Evolutionary conservation across 176 grass and related monocot genomes (phyloP).

Genomic region (Zea luxurians): DNA sequence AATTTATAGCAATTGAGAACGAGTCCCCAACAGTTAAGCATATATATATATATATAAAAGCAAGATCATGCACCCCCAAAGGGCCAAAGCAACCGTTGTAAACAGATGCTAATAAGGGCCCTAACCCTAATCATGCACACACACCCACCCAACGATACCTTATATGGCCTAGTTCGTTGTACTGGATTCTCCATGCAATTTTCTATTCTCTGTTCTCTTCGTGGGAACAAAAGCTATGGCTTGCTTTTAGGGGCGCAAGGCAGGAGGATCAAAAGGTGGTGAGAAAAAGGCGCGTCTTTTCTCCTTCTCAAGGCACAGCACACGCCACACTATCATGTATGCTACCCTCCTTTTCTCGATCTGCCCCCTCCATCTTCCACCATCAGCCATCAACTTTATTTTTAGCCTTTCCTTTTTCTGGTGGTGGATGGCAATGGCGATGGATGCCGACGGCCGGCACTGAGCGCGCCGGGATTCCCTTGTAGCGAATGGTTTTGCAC

Average conservation of each 20-base stretch:
- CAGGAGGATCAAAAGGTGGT: slow-evolving; percentile 21
- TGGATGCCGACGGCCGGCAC: background rate
- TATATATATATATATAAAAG: too few species aligned
- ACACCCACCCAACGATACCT: background rate
- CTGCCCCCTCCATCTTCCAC: slow-evolving; percentile 17
- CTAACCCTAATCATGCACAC: slow-evolving; percentile 2
- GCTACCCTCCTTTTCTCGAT: slow-evolving; percentile 2
- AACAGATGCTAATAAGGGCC: background rate
- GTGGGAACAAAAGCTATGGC: slow-evolving; percentile 37
- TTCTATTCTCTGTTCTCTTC: slow-evolving; percentile 18
- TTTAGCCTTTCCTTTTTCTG: background rate
- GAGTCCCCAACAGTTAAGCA: too few species aligned
- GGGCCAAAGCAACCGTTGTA: background rate
- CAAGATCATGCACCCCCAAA: too few species aligned
- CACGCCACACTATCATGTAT: background rate
- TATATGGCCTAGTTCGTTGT: background rate
- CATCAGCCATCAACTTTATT: slow-evolving; percentile 25
- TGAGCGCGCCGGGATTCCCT: slow-evolving; percentile 28
- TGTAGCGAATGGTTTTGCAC: slow-evolving; percentile 19
- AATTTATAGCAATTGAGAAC: too few species aligned
- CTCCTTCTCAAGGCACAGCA: slow-evolving; percentile 29
- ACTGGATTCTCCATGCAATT: background rate
- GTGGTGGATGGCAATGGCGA: slow-evolving; percentile 35
- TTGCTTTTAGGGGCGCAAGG: slow-evolving; percentile 28
- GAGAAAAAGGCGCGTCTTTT: slow-evolving; percentile 21